These are phyloP conservation scores for Leccinum subrobustum DNA, from an alignment of 1,284 basidiomycete species.

Conservation along the genomic window DNA sequence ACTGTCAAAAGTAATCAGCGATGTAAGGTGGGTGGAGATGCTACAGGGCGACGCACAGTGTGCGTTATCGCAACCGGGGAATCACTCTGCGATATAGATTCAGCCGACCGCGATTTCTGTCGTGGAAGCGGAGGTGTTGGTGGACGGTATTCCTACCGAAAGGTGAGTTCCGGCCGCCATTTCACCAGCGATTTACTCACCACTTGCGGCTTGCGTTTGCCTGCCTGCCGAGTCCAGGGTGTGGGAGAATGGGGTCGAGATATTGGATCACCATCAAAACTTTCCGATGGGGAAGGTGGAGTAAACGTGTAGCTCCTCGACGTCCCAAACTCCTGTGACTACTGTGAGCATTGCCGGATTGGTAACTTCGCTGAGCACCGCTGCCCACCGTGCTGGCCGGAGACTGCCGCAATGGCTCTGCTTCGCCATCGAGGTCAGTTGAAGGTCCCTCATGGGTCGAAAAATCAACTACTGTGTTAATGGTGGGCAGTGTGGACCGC, in stretches of 20 bases:
- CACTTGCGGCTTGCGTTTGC: conserved; percentile 37
- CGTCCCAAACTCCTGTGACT: conserved; percentile 35
- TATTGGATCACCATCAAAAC: conserved; percentile 36
- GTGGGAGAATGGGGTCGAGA: conserved; percentile 36
- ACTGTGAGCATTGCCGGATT: conserved; percentile 29
- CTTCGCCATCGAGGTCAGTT: conserved; percentile 32
- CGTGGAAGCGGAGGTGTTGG: conserved; percentile 55
- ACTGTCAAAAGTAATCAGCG: conserved; percentile 16
- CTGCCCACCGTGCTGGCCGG: conserved; percentile 37
- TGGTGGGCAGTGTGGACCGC: conserved; percentile 34
- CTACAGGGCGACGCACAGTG: conserved; percentile 14
- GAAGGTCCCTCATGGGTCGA: conserved; percentile 30
- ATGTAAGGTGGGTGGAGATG: not conserved
- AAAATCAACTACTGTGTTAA: conserved; percentile 38
- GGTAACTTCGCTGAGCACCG: conserved; percentile 29
- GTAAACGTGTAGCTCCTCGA: conserved; percentile 34
- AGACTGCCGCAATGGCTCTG: conserved; percentile 36
- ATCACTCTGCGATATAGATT: conserved; percentile 27
- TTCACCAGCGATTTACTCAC: conserved; percentile 24
- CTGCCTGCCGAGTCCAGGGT: conserved; percentile 29
- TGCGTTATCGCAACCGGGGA: conserved; percentile 33
- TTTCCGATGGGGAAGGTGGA: conserved; percentile 37
- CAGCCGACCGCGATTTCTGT: conserved; percentile 33
- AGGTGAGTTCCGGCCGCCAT: conserved; percentile 4
- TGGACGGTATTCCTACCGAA: conserved; percentile 47